Conservation (phyloP, 2,329 filamentous ascomycete genomes). For the Diaporthe citriasiana region DNA sequence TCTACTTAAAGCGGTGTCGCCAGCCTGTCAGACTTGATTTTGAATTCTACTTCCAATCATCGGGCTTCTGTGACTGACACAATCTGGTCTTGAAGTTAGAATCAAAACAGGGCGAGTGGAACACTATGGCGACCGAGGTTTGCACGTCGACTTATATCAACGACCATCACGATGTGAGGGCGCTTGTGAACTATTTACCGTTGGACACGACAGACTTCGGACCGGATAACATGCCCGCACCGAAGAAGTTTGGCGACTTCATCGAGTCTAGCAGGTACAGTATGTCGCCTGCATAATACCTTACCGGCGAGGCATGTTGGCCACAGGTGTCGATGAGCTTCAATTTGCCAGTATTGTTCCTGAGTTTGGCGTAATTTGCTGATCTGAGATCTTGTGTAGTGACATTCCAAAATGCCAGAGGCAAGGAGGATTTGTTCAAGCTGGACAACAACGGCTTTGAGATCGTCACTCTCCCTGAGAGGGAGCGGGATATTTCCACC, state of each 20-base stretch:
- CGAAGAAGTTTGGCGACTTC: constrained; percentile 18
- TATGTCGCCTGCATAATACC: background rate
- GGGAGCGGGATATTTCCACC: background rate
- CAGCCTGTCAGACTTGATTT: background rate
- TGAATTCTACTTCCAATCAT: background rate
- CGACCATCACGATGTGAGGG: constrained; percentile 9
- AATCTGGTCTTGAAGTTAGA: background rate
- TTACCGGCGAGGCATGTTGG: background rate
- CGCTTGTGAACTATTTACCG: background rate
- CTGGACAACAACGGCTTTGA: constrained; percentile 38
- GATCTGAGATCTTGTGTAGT: background rate
- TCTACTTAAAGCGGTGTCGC: background rate
- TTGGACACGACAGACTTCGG: constrained; percentile 8
- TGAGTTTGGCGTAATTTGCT: background rate
- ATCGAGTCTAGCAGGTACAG: constrained; percentile 24
- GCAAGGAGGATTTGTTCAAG: constrained; percentile 25
- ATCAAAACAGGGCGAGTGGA: background rate
- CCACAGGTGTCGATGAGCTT: background rate
- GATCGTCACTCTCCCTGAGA: constrained; percentile 15
- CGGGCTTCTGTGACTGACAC: background rate
- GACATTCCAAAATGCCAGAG: constrained; percentile 28
- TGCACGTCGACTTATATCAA: constrained; percentile 19
- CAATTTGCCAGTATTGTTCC: background rate
- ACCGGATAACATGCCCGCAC: constrained; percentile 4
- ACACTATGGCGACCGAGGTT: background rate